Evolutionary conservation across 768 basidiomycete genomes (phyloP), one percentile per base, ranked within the genome.

Genomic region (Leccinum incarnatum): DNA sequence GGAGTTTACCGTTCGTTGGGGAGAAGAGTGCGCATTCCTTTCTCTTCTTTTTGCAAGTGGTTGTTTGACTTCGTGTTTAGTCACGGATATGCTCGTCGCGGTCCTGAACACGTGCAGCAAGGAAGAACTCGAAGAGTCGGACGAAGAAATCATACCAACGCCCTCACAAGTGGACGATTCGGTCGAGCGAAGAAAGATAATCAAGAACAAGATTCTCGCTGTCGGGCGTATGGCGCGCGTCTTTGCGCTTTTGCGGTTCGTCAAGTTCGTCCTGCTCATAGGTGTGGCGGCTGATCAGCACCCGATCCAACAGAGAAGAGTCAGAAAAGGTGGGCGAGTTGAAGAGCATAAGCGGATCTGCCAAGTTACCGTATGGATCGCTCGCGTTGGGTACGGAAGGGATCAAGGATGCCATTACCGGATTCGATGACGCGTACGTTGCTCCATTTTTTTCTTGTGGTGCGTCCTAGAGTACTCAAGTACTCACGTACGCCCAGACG

Each of bases 181-280:
- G 2, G 71, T 77, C 5, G 93, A 96, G 72, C 87, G 94, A 56
- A 82, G 93, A 67, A 89, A 91, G 71, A 80, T 91, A 61, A 97
- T 99, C 81, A 97, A 95, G 79, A 96, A 91, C 80, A 99, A 98
- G 82, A 98, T 99, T 62, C 84, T 98, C 77, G 95, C 95, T 53
- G 94, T 99, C 40, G 97, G 96, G 34, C 82, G 95, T 62, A 95
- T 99, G 91, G 88, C 95, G 12, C 82, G 95, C 48, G 94, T 99
- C 29, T 98, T 99, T 76, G 91, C 95, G 4, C 81, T 99, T 34
- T 85, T 99, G 58, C 90, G 95, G 93, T 96, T 57, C 59, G 88
- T 77, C n/a, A 25, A 42, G n/a, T 42, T 42, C 11, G 40, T 42
- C n/a, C n/a, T 42, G n/a, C n/a, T 42, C n/a, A 19, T 19, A 42